Conservation (phyloP, 352 stramenopile genomes). For the Phytophthora colocasiae region DNA sequence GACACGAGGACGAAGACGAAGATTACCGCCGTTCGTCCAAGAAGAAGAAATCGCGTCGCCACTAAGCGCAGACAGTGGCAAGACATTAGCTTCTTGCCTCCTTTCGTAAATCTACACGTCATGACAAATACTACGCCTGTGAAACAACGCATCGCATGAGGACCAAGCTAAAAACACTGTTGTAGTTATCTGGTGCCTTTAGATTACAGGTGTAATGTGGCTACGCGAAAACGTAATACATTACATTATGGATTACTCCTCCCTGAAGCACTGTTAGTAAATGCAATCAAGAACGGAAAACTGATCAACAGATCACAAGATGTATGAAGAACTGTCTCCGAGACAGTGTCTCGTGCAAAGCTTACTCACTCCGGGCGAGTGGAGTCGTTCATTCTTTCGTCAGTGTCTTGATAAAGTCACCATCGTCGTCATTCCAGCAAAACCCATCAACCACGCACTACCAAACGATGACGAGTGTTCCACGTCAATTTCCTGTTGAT, state of each 20-base stretch:
- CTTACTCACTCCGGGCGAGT: no score
- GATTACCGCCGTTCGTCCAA: conserved; percentile 61
- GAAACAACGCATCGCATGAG: conserved; percentile 4
- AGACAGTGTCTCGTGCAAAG: no score
- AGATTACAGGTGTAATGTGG: no score
- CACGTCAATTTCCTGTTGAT: not conserved
- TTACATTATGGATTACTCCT: no score
- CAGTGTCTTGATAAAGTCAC: not conserved
- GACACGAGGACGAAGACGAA: conserved; percentile 66
- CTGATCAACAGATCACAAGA: no score
- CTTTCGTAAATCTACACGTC: conserved; percentile 33
- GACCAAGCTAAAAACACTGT: no score
- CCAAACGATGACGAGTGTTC: not conserved
- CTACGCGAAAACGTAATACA: no score
- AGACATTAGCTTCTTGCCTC: not conserved
- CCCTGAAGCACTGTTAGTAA: no score
- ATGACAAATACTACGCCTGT: conserved; percentile 35
- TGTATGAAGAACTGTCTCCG: no score
- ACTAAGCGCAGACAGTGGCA: conserved; percentile 30
- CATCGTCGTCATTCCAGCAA: not conserved
- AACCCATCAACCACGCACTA: not conserved
- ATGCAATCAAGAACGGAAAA: no score
- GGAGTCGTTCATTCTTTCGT: no score
- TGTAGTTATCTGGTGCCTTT: no score
- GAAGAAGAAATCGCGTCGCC: conserved; percentile 59